phyloP scores from a whole-genome alignment of 768 basidiomycete genomes.

The Tricholoma furcatifolium region DNA sequence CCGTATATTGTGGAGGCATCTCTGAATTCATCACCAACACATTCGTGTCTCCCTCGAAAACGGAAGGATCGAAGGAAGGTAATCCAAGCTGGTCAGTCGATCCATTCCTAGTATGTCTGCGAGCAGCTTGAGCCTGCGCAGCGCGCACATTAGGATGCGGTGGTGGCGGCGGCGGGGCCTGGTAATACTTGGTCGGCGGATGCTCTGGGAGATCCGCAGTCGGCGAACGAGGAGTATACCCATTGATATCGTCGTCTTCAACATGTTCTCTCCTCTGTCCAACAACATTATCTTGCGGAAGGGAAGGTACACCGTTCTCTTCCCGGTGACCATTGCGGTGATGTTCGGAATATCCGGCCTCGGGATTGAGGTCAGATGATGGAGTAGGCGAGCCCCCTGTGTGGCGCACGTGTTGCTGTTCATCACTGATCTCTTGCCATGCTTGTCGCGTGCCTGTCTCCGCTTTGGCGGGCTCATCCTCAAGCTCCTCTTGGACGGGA shows the following conservation, averaged over 20 bases:
- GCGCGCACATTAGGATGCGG: constrained; percentile 22
- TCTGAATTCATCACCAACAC: constrained; percentile 23
- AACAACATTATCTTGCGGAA: constrained; percentile 36
- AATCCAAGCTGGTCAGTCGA: constrained; percentile 63
- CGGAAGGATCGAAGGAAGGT: constrained; percentile 54
- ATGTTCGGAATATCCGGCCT: constrained; percentile 30
- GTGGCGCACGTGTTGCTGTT: constrained; percentile 28
- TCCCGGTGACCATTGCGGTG: constrained; percentile 33
- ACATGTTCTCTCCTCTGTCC: constrained; percentile 35
- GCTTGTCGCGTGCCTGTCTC: constrained; percentile 22
- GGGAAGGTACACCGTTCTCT: constrained; percentile 47
- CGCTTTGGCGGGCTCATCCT: constrained; percentile 56
- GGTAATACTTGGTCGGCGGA: constrained; percentile 28
- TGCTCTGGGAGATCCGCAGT: constrained; percentile 56
- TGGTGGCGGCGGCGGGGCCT: too few species aligned
- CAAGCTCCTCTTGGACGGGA: constrained; percentile 74
- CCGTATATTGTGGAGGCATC: constrained; percentile 28
- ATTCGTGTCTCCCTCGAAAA: constrained; percentile 43
- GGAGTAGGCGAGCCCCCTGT: constrained; percentile 47
- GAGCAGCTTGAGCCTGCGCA: constrained; percentile 32
- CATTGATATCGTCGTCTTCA: constrained; percentile 43
- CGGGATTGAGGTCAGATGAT: constrained; percentile 53
- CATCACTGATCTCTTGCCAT: constrained; percentile 28
- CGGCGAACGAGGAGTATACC: constrained; percentile 70
- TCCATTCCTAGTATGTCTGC: constrained; percentile 54